A percentile compares a stretch with the other conserved stretches of the same genome.
Conservation (phyloP, 805 yeast species). For the Limtongozyma cylindracea region DNA sequence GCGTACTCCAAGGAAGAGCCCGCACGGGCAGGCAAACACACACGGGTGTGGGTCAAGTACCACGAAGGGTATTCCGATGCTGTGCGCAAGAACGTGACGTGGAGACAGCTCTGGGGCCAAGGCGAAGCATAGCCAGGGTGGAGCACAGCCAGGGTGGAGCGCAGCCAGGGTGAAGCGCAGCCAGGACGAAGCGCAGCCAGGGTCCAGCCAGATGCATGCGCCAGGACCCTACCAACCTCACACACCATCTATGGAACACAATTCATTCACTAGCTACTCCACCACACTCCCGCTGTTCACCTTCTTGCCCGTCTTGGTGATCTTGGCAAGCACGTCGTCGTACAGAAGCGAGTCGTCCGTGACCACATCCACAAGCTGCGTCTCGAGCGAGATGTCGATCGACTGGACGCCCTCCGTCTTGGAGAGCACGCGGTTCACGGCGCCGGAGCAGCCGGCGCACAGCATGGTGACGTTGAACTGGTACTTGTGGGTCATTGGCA, state of each 20-base stretch:
- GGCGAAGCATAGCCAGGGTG: neutral
- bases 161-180: neutral
- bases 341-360: conserved; percentile 29
- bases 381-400: conserved; percentile 49
- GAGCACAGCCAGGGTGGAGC: neutral
- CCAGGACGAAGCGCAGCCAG: too few relatives aligned
- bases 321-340: conserved; percentile 59
- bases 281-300: conserved; percentile 30
- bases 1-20: too few relatives aligned
- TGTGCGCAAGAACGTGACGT: conserved; percentile 58
- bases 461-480: conserved; percentile 68
- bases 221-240: too few relatives aligned
- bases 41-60: conserved; percentile 56
- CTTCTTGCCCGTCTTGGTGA: conserved; percentile 78
- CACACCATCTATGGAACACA: too few relatives aligned
- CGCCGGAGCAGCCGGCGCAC: conserved; percentile 74
- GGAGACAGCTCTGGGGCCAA: conserved; percentile 37
- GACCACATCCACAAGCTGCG: conserved; percentile 61
- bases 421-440: conserved; percentile 54
- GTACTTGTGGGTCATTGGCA: conserved; percentile 15
- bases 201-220: too few relatives aligned
- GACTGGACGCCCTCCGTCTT: conserved; percentile 51
- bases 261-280: too few relatives aligned
- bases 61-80: conserved; percentile 88
- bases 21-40: too few relatives aligned